A percentile compares a stretch with the other conserved stretches of the same genome.
These are phyloP conservation scores for Sequoiadendron giganteum DNA, from an alignment of 75 land plant genomes.

Conservation along the genomic window DNA sequence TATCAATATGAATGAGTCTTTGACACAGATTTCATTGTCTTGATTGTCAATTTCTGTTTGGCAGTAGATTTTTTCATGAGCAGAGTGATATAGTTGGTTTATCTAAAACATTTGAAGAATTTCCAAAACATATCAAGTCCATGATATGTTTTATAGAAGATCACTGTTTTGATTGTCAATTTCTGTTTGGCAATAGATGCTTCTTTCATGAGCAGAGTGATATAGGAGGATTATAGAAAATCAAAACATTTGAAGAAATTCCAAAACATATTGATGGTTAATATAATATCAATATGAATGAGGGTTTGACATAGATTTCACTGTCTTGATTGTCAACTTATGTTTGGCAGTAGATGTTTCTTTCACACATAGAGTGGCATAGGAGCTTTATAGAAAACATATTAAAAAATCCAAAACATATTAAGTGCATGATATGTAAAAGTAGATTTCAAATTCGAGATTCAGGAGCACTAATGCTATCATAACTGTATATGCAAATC, in stretches of 20 bases:
- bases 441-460: neutral
- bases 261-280: neutral
- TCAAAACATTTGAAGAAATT: neutral
- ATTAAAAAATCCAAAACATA: neutral
- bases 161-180: neutral
- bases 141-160: too few relatives aligned
- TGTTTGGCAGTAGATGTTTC: conserved; percentile 8
- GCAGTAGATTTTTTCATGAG: neutral
- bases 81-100: neutral
- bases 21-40: neutral
- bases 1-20: neutral
- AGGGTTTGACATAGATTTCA: neutral
- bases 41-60: conserved; percentile 4
- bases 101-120: neutral
- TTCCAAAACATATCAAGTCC: neutral
- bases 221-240: neutral
- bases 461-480: neutral
- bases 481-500: neutral
- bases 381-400: neutral
- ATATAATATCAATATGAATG: neutral
- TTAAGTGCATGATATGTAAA: neutral
- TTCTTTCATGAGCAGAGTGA: conserved; percentile 1
- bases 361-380: neutral
- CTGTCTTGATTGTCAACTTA: conserved; percentile 7
- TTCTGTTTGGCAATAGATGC: conserved; percentile 2